Base-by-base conservation (phyloP, 2,329 filamentous ascomycete genomes). In the Orbilia quercus region DNA sequence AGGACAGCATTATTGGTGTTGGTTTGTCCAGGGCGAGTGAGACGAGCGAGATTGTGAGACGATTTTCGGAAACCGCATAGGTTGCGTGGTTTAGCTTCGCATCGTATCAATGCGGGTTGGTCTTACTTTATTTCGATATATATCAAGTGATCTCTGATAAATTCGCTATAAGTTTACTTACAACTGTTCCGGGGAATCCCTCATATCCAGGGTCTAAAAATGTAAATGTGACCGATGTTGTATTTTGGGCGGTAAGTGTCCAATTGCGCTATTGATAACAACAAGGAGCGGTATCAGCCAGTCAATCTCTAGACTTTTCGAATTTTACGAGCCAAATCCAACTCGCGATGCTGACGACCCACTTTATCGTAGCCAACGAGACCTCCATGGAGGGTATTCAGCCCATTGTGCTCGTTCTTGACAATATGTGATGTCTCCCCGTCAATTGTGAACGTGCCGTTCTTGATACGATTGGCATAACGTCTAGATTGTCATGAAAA, bases 381-480 rank as follows among this genome's bases (percentile, higher is more conserved):
- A 36, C 83, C 77, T 3, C 80, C 82, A 1, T 80, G 60, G 0
- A 84, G 85, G 1, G 84, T 83, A 77, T 89, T 85, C 79, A 64
- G 55, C 11, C 60, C 60, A 48, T 34, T 65, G 54, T 67, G 64
- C 44, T 89, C 89, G 79, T 91, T 91, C 53, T 88, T 82, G 38
- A 82, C 77, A 63, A 90, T 81, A 72, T 88, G 80, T 80, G 86
- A 91, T 2, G 80, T 82, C 60, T 82, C 80, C 58, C 88, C 89
- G 76, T 91, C 89, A 66, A 91, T 86, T 70, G 82, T 84, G 78
- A 91, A 91, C 4, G 85, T 89, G 80, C 86, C 88, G 83, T 92
- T 92, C 83, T 87, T 88, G 83, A 92, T 92, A 75, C 90, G 88
- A 80, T 93, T 93, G 69, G 90, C 90, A 79, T 93, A 93, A 63